Percentiles rank a stretch among this genome's conserved stretches.
These are phyloP conservation scores for Rosa rugosa DNA, from an alignment of 306 rosid genomes.

Conservation along the genomic window DNA sequence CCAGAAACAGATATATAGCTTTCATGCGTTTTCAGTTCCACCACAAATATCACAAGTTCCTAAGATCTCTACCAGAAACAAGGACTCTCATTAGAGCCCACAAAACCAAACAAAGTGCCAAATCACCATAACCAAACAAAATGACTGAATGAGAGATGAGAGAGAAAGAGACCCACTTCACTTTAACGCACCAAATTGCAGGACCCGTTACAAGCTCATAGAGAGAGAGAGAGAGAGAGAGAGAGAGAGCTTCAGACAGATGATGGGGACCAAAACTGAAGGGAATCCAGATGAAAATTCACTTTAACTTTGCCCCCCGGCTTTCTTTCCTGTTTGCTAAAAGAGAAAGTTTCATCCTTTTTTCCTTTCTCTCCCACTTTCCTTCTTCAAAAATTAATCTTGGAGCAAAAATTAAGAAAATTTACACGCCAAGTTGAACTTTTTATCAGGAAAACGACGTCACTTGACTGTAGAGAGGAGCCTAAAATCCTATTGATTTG, in stretches of 20 bases:
- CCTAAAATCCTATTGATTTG: background rate
- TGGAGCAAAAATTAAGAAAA: background rate
- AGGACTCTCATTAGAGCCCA: slow-evolving; percentile 28
- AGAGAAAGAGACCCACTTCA: slow-evolving; percentile 34
- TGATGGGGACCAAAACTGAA: slow-evolving; percentile 25
- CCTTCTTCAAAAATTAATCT: slow-evolving; percentile 17
- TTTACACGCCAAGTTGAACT: background rate
- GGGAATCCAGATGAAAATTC: slow-evolving; percentile 41
- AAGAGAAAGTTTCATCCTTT: slow-evolving; percentile 35
- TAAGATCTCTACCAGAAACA: slow-evolving; percentile 43
- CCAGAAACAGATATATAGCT: background rate
- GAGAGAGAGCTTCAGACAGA: slow-evolving; percentile 9
- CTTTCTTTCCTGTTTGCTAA: slow-evolving; percentile 26
- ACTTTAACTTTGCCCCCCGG: slow-evolving; percentile 26
- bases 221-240: background rate
- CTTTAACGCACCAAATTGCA: slow-evolving; percentile 35
- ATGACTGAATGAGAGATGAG: slow-evolving; percentile 12
- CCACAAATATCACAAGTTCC: slow-evolving; percentile 9
- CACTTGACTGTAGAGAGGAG: background rate
- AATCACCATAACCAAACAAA: slow-evolving; percentile 29
- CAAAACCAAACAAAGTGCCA: slow-evolving; percentile 39
- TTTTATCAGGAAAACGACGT: background rate
- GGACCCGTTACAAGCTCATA: slow-evolving; percentile 15
- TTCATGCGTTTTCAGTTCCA: slow-evolving; percentile 7
- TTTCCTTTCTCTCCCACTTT: slow-evolving; percentile 19